Base-by-base conservation (phyloP, 1,139 yeast species). In the Pichia sp. region DNA sequence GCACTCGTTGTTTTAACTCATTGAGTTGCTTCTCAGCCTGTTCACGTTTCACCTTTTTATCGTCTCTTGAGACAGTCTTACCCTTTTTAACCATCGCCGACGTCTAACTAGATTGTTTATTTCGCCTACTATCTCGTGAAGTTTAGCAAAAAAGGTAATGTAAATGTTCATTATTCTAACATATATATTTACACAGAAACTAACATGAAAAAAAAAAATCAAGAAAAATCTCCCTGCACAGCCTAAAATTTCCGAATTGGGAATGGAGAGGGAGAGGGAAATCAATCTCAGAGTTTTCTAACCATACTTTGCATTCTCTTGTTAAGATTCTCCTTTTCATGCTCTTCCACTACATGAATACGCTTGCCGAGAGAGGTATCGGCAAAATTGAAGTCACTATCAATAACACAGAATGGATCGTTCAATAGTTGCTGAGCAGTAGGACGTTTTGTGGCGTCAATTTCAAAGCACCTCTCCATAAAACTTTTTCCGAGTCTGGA, bases 401-500 rank as follows among this genome's bases (percentile, higher is more conserved):
- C 78, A 4, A 70, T 73, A 16, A 61, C 61, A 65, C 88, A 80
- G 68, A 93, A 92, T 9, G 77, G 75, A 68, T 92, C 88, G 6
- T 72, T 64, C 50, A 85, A 70, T 33, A 95, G 73, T 54, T 80
- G 78, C 53, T 75, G 78, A 0, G 98, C 98, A 0, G 98, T 93
- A 0, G 99, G 99, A 61, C 99, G 76, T 63, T 76, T 71, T 38
- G 83, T 86, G 0, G 99, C 93, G 64, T 93, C 87, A 40, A 85
- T 83, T 8, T 83, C 82, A 68, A 95, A 93, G 68, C 99, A 95
- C 56, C 75, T 71, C 60, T 84, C 84, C 56, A 95, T 73, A 61
- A 93, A 93, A 46, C 79, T 78, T 55, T 81, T 79, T 1, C 96
- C 97, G 9, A 74, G 79, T 4, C 66, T 65, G 4, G 91, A 81